Base-by-base conservation (phyloP, 257 asterid species). In the Cynanchum wilfordii region DNA sequence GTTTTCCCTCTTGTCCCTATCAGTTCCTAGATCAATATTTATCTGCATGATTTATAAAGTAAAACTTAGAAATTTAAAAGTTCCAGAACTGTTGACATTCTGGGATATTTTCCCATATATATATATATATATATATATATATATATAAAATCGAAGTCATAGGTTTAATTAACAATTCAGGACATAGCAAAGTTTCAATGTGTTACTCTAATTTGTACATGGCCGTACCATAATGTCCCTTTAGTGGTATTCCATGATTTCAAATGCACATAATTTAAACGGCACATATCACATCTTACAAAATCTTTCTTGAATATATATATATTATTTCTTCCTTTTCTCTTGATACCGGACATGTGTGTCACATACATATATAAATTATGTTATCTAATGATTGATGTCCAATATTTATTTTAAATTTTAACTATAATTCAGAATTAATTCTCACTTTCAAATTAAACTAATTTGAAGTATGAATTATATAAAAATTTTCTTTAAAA, bases 211-310 rank as follows among this genome's bases (percentile, higher is more conserved):
- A 10, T 10, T 69, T 57, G 75, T 71, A 57, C 75, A 57, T 57
- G 75, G 16, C 67, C 68, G 56, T 57, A 40, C 75, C 44, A 55
- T 40, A n/a, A 24, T 72, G 70, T 72, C 70, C 47, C 76, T 62
- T 47, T 60, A 60, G 70, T 72, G 76, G 70, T 60, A 72, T 44
- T 72, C 62, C 70, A 29, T 72, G 59, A 50, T 59, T 62, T 11
- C 17, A 47, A 62, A 62, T 25, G 58, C 58, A 42, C 24, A 42
- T 12, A 42, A 42, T 42, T 42, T 42, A 65, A 55, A 60, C 27
- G 7, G 9, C 24, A 44, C 49, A 63, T 42, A 71, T 71, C 68
- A 71, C 75, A 71, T 71, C 68, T 58, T 55, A 56, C 57, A 57
- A 42, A 57, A 33, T 63, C 49, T 63, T 2, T 63, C 68, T 63